These are phyloP conservation scores for Dissophora globulifera DNA, from an alignment of 192 early-diverging fungal species.

Conservation along the genomic window DNA sequence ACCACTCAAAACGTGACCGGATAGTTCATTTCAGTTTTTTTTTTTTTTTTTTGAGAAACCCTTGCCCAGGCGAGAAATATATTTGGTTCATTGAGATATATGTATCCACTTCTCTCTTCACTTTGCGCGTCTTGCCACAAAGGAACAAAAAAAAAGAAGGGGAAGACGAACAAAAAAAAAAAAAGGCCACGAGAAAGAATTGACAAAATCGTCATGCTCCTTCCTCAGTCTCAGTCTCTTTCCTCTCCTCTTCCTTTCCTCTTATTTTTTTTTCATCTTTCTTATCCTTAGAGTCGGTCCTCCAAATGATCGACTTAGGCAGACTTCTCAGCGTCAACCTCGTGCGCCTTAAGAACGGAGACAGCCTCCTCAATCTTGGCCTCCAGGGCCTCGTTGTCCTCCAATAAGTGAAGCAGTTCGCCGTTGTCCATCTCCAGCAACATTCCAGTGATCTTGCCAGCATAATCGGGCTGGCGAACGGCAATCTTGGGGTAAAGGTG, in stretches of 20 bases:
- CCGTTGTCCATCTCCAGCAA: conserved; percentile 97
- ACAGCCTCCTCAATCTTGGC: conserved; percentile 53
- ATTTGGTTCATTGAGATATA: conserved; percentile 19
- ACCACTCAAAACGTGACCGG: too few species aligned
- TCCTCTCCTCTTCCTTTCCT: neutral
- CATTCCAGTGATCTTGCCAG: conserved; percentile 99
- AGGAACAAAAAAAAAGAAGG: conserved; percentile 10
- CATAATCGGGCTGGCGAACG: conserved; percentile 73
- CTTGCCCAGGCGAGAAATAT: conserved; percentile 34
- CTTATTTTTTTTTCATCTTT: conserved; percentile 12
- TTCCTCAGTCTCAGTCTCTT: too few species aligned
- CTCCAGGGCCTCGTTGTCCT: conserved; percentile 71
- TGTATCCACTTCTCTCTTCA: neutral
- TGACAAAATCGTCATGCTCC: neutral
- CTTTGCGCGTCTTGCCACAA: neutral
- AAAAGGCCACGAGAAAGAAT: neutral
- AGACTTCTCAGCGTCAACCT: conserved; percentile 41
- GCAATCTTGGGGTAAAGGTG: conserved; percentile 90
- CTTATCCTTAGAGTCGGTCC: conserved; percentile 17
- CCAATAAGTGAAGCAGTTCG: conserved; percentile 91
- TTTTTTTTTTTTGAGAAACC: conserved; percentile 25
- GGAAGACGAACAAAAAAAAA: neutral
- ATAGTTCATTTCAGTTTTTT: neutral
- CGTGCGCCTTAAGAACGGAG: conserved; percentile 45
- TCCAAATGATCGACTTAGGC: conserved; percentile 5